phyloP scores from a whole-genome alignment of 163 green algal genomes.

The Prototheca wickerhamii region DNA sequence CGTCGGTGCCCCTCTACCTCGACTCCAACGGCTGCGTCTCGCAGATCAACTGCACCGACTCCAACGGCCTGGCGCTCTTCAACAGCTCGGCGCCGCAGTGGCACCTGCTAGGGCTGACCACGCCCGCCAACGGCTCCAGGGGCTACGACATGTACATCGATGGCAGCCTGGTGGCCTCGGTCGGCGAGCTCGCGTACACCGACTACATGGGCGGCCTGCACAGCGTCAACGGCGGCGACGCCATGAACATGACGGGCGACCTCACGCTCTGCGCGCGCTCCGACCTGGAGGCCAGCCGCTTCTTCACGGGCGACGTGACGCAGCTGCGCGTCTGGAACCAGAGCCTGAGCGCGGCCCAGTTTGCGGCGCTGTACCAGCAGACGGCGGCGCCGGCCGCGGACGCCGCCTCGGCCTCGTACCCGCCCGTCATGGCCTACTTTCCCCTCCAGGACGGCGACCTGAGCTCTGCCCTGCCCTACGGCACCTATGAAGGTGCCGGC shows the following conservation, averaged over 20 bases:
- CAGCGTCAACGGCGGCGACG: slow-evolving; percentile 32
- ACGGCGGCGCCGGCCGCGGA: too few species aligned
- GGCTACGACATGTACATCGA: slow-evolving; percentile 39
- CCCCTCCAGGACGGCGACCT: too few species aligned
- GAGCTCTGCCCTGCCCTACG: too few species aligned
- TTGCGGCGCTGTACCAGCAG: neutral
- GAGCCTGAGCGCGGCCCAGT: slow-evolving; percentile 4
- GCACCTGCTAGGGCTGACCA: slow-evolving; percentile 52
- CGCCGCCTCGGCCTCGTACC: too few species aligned
- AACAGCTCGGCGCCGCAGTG: slow-evolving; percentile 17
- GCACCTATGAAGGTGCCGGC: too few species aligned
- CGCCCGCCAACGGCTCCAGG: slow-evolving; percentile 10
- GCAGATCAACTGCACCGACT: neutral
- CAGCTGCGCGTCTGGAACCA: slow-evolving; percentile 35
- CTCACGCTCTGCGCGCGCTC: slow-evolving; percentile 39
- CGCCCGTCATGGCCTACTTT: too few species aligned
- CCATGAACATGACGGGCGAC: slow-evolving; percentile 35
- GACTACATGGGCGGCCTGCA: neutral
- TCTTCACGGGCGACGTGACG: slow-evolving; percentile 29
- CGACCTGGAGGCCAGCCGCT: slow-evolving; percentile 22
- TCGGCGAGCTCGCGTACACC: neutral
- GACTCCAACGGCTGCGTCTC: slow-evolving; percentile 26
- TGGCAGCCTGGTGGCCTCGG: slow-evolving; percentile 13
- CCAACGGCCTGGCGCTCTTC: neutral
- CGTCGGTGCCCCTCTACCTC: slow-evolving; percentile 14